Base-by-base conservation (phyloP, 768 basidiomycete species). In the Lactarius akahatsu region DNA sequence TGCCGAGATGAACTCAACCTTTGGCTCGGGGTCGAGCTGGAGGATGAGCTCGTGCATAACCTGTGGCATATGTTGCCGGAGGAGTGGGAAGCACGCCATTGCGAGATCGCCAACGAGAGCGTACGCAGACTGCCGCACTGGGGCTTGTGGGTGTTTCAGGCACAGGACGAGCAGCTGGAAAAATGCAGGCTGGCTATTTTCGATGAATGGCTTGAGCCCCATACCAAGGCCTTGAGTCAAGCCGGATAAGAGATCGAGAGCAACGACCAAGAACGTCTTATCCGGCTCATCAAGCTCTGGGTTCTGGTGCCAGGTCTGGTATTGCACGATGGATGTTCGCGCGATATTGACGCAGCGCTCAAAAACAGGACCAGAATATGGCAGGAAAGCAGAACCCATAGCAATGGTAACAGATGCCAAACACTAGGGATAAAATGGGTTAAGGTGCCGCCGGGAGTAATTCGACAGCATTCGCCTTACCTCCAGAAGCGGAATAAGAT, bases 41-140 rank as follows among this genome's bases (percentile, higher is more conserved):
- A 84, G 78, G 68, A 92, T 91, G 62, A 99, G 83, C 74, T 95
- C 91, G 18, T 86, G 82, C 91, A 98, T 95, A 75, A 99, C 90
- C 34, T 86, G 86, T 1, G 92, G 84, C 80, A 98, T 89, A 68
- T 89, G 86, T 1, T 94, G 92, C 50, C 92, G 86, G 71, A 99
- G 82, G 26, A 97, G 78, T 10, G 81, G 76, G 80, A 98, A 98
- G 79, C 94, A 96, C 54, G 92, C 90, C 86, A 99, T 98, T 3
- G 97, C 96, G 77, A 98, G 85, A 76, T 99, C 97, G 30, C 97
- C 97, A 38, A 99, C 91, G 11, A 99, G 87, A n/a, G 97, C 97
- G 76, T 98, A 97, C 18, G 94, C 95, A 1, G 94, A 96, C 77
- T 98, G 97, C 62, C 96, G 84, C 9, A 99, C 94, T 1, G 95